Evolutionary conservation across 148 eudicot species (phyloP).

Genomic region (Hydrangea macrophylla): DNA sequence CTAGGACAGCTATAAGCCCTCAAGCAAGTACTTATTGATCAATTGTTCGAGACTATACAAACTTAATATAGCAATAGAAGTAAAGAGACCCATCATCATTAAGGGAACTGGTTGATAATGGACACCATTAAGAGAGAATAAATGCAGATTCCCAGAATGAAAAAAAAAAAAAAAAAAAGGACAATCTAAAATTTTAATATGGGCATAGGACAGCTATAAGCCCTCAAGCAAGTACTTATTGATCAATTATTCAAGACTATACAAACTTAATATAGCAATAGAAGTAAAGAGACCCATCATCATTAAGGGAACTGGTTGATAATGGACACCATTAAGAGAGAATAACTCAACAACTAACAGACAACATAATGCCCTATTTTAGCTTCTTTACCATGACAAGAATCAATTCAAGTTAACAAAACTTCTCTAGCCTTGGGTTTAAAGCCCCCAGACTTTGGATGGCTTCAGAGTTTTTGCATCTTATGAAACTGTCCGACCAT

Average conservation of each 20-base stretch:
- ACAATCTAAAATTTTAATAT: no score
- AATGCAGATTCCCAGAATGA: no score
- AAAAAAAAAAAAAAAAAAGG: no score
- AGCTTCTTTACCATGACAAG: conserved; percentile 11
- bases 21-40: conserved; percentile 1
- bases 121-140: no score
- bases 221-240: no score
- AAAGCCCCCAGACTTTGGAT: neutral
- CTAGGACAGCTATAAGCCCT: neutral
- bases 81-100: neutral
- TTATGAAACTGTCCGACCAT: conserved; percentile 68
- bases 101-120: neutral
- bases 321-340: no score
- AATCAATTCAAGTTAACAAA: conserved; percentile 20
- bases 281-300: no score
- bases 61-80: neutral
- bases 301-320: no score
- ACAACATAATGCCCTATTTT: conserved; percentile 10
- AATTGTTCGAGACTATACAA: conserved; percentile 8
- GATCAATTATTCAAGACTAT: no score
- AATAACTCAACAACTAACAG: conserved; percentile 13
- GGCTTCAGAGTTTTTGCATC: neutral
- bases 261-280: no score
- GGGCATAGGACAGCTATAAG: no score
- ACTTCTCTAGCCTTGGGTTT: conserved; percentile 14